These are phyloP conservation scores for Atkinsonella texensis DNA, from an alignment of 2,329 filamentous ascomycete species.

Conservation along the genomic window DNA sequence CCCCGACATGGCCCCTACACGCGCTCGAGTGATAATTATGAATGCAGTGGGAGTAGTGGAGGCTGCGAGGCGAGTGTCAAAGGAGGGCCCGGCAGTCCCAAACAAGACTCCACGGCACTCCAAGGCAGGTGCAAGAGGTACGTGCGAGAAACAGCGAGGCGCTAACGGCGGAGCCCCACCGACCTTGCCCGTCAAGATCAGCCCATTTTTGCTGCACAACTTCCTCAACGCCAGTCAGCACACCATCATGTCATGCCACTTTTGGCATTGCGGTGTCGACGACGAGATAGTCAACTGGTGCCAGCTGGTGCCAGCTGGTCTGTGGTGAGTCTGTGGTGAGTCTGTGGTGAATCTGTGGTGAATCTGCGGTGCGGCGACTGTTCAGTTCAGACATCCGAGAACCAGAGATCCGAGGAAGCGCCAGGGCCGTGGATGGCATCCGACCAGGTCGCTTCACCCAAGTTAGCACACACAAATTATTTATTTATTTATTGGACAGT, in stretches of 20 bases:
- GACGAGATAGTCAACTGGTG: conserved; percentile 1
- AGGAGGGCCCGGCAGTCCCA: no score
- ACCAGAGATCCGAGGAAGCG: no score
- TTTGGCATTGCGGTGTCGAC: conserved; percentile 11
- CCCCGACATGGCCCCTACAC: no score
- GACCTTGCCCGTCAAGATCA: conserved; percentile 17
- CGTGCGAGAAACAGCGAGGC: neutral
- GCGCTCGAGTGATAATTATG: no score
- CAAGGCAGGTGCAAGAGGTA: neutral
- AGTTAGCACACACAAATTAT: neutral
- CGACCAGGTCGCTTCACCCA: neutral
- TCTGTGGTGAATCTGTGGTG: neutral
- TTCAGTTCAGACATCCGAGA: no score
- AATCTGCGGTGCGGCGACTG: neutral
- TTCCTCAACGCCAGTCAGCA: conserved; percentile 16
- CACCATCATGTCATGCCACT: conserved; percentile 25
- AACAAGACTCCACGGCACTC: no score
- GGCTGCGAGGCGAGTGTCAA: no score
- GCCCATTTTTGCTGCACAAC: conserved; percentile 24
- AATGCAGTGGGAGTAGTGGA: no score
- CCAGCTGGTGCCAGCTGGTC: conserved; percentile 2
- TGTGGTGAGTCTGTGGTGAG: neutral
- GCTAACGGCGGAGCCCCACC: conserved; percentile 7
- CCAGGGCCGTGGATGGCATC: neutral
- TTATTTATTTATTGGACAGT: neutral